These are phyloP conservation scores for Niveomyces coronatus DNA, from an alignment of 2,329 filamentous ascomycete genomes.

Conservation along the genomic window DNA sequence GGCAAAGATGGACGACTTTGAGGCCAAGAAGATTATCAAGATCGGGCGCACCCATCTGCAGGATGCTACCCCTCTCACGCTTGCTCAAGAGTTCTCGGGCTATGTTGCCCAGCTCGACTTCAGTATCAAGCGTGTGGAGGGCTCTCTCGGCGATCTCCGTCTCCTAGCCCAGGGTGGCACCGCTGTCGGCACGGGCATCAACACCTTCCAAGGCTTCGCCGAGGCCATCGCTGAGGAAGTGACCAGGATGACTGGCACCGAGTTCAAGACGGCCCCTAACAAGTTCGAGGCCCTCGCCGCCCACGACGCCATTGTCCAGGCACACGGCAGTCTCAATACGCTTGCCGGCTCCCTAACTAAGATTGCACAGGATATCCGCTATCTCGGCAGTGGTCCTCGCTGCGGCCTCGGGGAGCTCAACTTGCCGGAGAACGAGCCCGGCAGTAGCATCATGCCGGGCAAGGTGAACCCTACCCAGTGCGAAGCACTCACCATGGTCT, in stretches of 20 bases:
- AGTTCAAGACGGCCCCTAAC: slow-evolving; percentile 95
- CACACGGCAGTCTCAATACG: slow-evolving; percentile 87
- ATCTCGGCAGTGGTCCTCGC: slow-evolving; percentile 89
- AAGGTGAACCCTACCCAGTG: slow-evolving; percentile 99
- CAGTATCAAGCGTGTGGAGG: slow-evolving; percentile 78
- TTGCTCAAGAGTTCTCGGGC: slow-evolving; percentile 95
- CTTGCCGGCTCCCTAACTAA: slow-evolving; percentile 88
- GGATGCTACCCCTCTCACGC: slow-evolving; percentile 89
- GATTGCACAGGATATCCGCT: slow-evolving; percentile 96
- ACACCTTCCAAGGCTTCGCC: slow-evolving; percentile 93
- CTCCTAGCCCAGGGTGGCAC: slow-evolving; percentile 92
- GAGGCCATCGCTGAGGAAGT: slow-evolving; percentile 89
- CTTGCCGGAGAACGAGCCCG: slow-evolving; percentile 95
- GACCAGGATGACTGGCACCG: slow-evolving; percentile 78
- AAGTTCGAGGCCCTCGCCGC: slow-evolving; percentile 97
- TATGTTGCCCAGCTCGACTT: slow-evolving; percentile 93
- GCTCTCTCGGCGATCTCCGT: slow-evolving; percentile 70
- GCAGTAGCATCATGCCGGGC: slow-evolving; percentile 96
- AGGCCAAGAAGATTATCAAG: slow-evolving; percentile 87
- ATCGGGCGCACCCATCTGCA: slow-evolving; percentile 96
- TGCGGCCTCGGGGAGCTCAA: slow-evolving; percentile 90
- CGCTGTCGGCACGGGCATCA: slow-evolving; percentile 92
- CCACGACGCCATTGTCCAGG: slow-evolving; percentile 92
- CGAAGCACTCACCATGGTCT: slow-evolving; percentile 96
- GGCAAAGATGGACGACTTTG: slow-evolving; percentile 80